Base-by-base conservation (phyloP, 108 stramenopile genomes). In the Aurantiochytrium sp. region DNA sequence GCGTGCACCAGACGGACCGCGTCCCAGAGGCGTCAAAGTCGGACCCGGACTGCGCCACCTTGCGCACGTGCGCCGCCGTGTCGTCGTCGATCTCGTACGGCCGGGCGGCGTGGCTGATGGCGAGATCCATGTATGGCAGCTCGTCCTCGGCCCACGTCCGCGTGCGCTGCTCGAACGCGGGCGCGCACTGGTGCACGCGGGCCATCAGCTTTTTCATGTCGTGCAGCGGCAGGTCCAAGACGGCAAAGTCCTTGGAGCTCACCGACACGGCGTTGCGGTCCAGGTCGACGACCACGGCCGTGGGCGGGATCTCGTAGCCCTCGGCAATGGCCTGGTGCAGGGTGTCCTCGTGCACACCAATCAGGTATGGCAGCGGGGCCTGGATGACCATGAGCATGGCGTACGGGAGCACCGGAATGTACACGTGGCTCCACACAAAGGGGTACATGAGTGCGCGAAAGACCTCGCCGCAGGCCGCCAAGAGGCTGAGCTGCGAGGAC, bases 281-380 rank as follows among this genome's bases (percentile, higher is more conserved):
- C 89, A 96, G 86, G 90, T 96, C 94, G 4, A 96, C 94, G n/a
- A 96, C 94, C 12, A 96, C 93, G 87, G 95, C 95, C 85, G 95
- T 95, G 12, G 69, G 55, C 52, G 90, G 92, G 52, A 95, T 88
- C 87, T 96, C 94, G 85, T 91, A 93, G 27, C 73, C 73, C 39
- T 39, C 37, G 21, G 6, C 21, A 12, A 41, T 48, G 17, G 95
- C 94, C 68, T 93, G 92, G 15, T 94, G 93, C 24, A 96, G 86
- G 73, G 93, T 93, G 15, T 92, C 93, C 89, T 96, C 95, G 88
- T 96, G 93, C 73, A 96, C 94, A 4, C 96, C 96, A 85, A 94
- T 93, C 0, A 96, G 55, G 85, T 94, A 96, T 2, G 95, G 94
- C 95, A 96, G 95, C 85, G 96, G 96, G 10, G 96, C 95, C 2